Evolutionary conservation across 73 alveolate species (phyloP).

Genomic region (Strombidium stylifer): DNA sequence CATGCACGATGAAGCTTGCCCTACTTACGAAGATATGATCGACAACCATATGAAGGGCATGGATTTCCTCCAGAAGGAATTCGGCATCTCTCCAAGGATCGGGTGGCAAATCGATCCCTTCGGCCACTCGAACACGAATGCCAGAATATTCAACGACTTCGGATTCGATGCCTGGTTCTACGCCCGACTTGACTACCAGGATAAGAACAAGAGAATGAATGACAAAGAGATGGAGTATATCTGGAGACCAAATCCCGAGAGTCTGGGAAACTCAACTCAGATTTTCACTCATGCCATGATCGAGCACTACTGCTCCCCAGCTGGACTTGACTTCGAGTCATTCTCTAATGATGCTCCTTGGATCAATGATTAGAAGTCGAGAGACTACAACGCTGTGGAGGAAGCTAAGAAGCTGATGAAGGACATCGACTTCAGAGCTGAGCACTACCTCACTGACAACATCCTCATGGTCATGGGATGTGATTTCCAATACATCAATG

Average conservation of each 20-base stretch:
- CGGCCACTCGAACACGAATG: slow-evolving; percentile 91
- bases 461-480: slow-evolving; percentile 70
- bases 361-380: slow-evolving; percentile 35
- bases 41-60: slow-evolving; percentile 87
- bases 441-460: slow-evolving; percentile 48
- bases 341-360: slow-evolving; percentile 26
- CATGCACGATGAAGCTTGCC: slow-evolving; percentile 92
- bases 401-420: slow-evolving; percentile 34
- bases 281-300: slow-evolving; percentile 59
- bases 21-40: slow-evolving; percentile 79
- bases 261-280: slow-evolving; percentile 18
- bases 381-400: slow-evolving; percentile 52
- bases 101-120: slow-evolving; percentile 98
- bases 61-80: slow-evolving; percentile 74
- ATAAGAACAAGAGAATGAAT: slow-evolving; percentile 64
- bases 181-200: slow-evolving; percentile 92
- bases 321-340: slow-evolving; percentile 42
- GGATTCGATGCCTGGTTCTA: slow-evolving; percentile 95
- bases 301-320: slow-evolving; percentile 71
- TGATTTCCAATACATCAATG: slow-evolving; percentile 65
- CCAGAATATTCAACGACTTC: slow-evolving; percentile 87
- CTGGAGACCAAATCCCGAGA: slow-evolving; percentile 70
- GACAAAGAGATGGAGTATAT: slow-evolving; percentile 78
- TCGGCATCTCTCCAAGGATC: slow-evolving; percentile 73
- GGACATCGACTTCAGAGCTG: slow-evolving; percentile 11